These are phyloP conservation scores for Austroboletus festivus DNA, from an alignment of 768 basidiomycete genomes.

Conservation along the genomic window DNA sequence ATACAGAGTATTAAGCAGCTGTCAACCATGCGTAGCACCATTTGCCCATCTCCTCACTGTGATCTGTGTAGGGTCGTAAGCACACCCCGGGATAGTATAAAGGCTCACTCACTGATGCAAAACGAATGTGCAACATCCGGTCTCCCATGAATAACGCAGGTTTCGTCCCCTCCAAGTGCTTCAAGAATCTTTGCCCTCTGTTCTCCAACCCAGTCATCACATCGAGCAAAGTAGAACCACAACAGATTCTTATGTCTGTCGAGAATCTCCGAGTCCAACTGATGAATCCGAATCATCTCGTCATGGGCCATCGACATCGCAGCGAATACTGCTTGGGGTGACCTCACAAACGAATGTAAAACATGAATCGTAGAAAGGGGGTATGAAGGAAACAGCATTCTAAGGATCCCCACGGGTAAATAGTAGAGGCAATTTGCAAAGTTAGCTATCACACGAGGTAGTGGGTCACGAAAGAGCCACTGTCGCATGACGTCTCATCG, in stretches of 20 bases:
- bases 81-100: not conserved
- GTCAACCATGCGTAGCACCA: conserved; percentile 48
- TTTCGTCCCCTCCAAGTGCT: conserved; percentile 37
- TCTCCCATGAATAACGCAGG: conserved; percentile 42
- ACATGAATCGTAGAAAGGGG: conserved; percentile 45
- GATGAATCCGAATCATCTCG: conserved; percentile 62
- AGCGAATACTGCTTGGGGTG: conserved; percentile 49
- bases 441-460: conserved; percentile 42
- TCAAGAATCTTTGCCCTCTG: conserved; percentile 45
- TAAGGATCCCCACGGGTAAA: conserved; percentile 44
- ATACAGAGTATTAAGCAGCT: too few relatives aligned
- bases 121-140: conserved; percentile 66
- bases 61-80: conserved; percentile 36
- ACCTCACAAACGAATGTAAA: conserved; percentile 48
- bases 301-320: conserved; percentile 60
- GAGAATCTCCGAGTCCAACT: conserved; percentile 48
- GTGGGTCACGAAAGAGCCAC: conserved; percentile 47
- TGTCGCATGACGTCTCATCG: conserved; percentile 17
- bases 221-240: conserved; percentile 57
- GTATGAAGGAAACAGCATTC: conserved; percentile 47
- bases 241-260: conserved; percentile 36
- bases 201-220: conserved; percentile 69
- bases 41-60: conserved; percentile 46
- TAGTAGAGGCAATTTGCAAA: conserved; percentile 40
- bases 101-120: conserved; percentile 56